Evolutionary conservation across 2,329 filamentous ascomycete genomes (phyloP), one percentile per base, ranked within the genome.

Genomic region (Neophaeococcomyces mojaviensis): DNA sequence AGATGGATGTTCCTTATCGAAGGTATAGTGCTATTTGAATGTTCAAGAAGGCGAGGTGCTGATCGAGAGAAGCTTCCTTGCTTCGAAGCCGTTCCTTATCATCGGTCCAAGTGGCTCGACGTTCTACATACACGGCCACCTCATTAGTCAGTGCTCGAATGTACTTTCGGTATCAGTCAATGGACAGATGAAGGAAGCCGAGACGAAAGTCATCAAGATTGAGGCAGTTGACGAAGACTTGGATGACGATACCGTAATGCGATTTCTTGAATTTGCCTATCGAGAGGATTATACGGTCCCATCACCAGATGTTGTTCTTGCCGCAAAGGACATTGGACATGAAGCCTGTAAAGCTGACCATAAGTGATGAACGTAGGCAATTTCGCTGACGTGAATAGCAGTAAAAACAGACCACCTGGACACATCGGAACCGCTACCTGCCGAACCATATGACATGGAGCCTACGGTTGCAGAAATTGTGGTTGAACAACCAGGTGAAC

Each of bases 231-330:
- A 50, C 22, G 39, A 51, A 19, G 47, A 57, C 32, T 38, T 54
- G n/a, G 51, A 54, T 12, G 49, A 49, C 35, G 45, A 47, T 4
- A 55, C 54, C 15, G 55, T 57, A 38, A 36, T 48, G 19, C 38
- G 49, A 5, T 53, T 57, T 39, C 35, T 52, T 8, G 39, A 55
- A 31, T 58, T 50, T 32, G 51, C 48, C n/a, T 55, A 56, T 38
- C 53, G 36, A 3, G 47, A 39, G 9, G 50, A 54, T 32, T 57
- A 55, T 36, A 36, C 49, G 10, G 49, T 47, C 12, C 40, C 47
- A 13, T 40, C 37, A 16, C 39, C 38, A 16, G 16, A 31, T 35
- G 39, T 16, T 30, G 34, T 15, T 31, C 16, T 5, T 28, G 24
- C 24, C 5, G 24, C 24, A 28, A 28, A 28, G 24, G 24, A 28